phyloP scores from a whole-genome alignment of 805 yeast genomes.

The Henningerozyma blattae region DNA sequence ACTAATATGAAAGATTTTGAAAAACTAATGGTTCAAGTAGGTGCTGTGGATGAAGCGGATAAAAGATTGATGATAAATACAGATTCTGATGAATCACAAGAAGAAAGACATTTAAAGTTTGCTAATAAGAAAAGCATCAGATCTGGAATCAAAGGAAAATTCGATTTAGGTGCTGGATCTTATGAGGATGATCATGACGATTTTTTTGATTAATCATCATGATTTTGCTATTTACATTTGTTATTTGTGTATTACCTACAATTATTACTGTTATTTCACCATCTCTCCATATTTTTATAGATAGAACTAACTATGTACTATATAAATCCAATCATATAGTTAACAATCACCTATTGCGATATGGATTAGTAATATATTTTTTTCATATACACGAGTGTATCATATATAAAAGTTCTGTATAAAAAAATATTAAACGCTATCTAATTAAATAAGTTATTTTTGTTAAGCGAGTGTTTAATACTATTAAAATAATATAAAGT shows the following conservation, averaged over 20 bases:
- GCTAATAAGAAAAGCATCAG: slow-evolving; percentile 42
- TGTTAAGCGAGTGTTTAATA: too few relatives aligned
- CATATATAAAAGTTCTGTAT: too few relatives aligned
- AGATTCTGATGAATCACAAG: slow-evolving; percentile 44
- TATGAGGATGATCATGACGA: slow-evolving; percentile 31
- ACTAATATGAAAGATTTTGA: slow-evolving; percentile 64
- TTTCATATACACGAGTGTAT: too few relatives aligned
- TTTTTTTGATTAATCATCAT: slow-evolving; percentile 32
- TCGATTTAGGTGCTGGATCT: slow-evolving; percentile 24
- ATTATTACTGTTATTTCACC: too few relatives aligned
- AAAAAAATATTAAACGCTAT: too few relatives aligned
- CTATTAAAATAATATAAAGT: too few relatives aligned
- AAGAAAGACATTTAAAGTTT: slow-evolving; percentile 43
- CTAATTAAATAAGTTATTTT: too few relatives aligned
- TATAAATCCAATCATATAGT: background rate
- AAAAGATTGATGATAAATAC: slow-evolving; percentile 50
- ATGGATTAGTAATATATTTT: too few relatives aligned
- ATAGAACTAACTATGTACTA: background rate
- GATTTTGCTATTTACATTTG: too few relatives aligned
- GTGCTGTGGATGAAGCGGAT: slow-evolving; percentile 57
- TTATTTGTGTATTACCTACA: too few relatives aligned
- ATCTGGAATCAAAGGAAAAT: slow-evolving; percentile 22
- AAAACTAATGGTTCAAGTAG: slow-evolving; percentile 49
- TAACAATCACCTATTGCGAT: too few relatives aligned
- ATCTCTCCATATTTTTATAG: too few relatives aligned